Evolutionary conservation across 2,329 filamentous ascomycete species (phyloP).

Genomic region (Blumeria hordei): DNA sequence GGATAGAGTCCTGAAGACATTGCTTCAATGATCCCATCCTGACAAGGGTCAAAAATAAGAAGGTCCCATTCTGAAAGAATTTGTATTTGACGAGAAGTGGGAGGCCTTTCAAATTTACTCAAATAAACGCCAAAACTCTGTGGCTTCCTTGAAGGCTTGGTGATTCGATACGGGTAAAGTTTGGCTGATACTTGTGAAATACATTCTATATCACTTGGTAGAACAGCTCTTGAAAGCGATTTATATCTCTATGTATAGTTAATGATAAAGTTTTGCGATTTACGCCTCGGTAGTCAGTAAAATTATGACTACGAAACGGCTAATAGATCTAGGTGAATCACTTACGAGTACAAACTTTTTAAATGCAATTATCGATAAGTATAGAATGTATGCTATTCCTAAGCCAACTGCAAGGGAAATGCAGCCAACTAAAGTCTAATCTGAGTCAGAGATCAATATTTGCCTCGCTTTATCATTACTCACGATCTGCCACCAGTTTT

Average conservation of each 20-base stretch:
- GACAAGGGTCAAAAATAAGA: constrained; percentile 20
- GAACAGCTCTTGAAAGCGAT: constrained; percentile 1
- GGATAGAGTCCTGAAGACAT: constrained; percentile 9
- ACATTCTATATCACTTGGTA: constrained; percentile 5
- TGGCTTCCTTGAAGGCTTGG: constrained; percentile 5
- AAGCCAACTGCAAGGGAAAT: constrained; percentile 8
- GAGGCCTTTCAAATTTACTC: constrained; percentile 16
- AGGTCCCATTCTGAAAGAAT: constrained; percentile 20
- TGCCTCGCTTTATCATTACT: background rate
- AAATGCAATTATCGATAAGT: constrained; percentile 3
- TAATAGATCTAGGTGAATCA: background rate
- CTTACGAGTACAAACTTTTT: constrained; percentile 1
- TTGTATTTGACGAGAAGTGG: constrained; percentile 13
- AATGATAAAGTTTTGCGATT: background rate
- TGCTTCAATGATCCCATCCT: constrained; percentile 16
- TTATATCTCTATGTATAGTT: constrained; percentile 5
- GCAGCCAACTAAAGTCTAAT: constrained; percentile 10
- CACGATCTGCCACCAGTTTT: constrained; percentile 12
- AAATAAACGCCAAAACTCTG: constrained; percentile 19
- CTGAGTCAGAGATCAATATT: constrained; percentile 3
- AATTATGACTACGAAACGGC: background rate
- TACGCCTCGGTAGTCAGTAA: no score
- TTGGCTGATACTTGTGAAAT: constrained; percentile 3
- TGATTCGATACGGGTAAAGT: constrained; percentile 6
- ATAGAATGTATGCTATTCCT: constrained; percentile 6